Percentiles rank a stretch among this genome's conserved stretches.
phyloP scores from a whole-genome alignment of 352 stramenopile species.

The Pythium vanterpoolii region DNA sequence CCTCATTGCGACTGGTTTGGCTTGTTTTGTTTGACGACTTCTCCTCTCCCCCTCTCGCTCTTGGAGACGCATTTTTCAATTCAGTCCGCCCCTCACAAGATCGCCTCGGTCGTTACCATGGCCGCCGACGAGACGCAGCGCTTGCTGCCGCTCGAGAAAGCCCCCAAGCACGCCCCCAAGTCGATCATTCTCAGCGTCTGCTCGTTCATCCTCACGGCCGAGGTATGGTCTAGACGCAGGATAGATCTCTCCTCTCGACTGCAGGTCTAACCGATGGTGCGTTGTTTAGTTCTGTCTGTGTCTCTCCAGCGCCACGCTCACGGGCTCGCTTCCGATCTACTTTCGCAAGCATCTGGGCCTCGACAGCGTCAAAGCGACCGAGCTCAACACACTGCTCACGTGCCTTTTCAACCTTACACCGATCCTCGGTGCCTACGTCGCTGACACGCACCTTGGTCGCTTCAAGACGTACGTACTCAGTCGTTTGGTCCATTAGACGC shows the following conservation, averaged over 20 bases:
- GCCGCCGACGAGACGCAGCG: conserved; percentile 18
- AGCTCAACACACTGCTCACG: conserved; percentile 82
- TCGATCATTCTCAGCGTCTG: conserved; percentile 86
- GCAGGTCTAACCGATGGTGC: conserved; percentile 25
- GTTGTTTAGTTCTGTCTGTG: conserved; percentile 67
- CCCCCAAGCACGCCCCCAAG: conserved; percentile 24
- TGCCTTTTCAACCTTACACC: conserved; percentile 85
- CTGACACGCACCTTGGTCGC: conserved; percentile 74
- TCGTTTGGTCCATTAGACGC: conserved; percentile 11
- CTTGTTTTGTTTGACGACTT: neutral
- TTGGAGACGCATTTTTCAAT: neutral
- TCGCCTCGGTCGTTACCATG: neutral
- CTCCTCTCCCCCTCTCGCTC: neutral
- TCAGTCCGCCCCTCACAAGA: neutral
- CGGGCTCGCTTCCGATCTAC: conserved; percentile 81
- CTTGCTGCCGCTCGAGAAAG: conserved; percentile 12
- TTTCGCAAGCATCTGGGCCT: conserved; percentile 82
- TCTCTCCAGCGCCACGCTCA: conserved; percentile 81
- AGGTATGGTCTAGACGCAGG: conserved; percentile 35
- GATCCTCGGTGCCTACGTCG: conserved; percentile 81
- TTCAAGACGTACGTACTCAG: conserved; percentile 55
- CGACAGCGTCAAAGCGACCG: conserved; percentile 69
- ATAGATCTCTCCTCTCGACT: conserved; percentile 13
- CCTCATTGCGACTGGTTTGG: neutral
- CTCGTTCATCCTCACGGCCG: conserved; percentile 85